Evolutionary conservation across 2,329 filamentous ascomycete genomes (phyloP), one percentile per base, ranked within the genome.

Genomic region (Fusarium sterilihyphosum): DNA sequence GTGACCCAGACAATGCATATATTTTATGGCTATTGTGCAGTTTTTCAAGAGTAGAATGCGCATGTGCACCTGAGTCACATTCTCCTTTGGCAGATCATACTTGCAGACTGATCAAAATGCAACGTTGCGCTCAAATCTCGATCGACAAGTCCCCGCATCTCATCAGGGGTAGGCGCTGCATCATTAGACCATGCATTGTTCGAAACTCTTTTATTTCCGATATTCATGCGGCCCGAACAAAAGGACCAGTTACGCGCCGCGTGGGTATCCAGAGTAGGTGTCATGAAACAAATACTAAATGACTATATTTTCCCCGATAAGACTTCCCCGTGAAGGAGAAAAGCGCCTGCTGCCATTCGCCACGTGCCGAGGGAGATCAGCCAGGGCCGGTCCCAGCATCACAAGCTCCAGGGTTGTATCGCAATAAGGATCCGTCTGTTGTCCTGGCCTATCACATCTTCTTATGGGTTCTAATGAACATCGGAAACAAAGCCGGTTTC

Each of bases 81-180:
- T 37, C 12, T 26, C 18, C 3, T 26, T 22, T 53, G 0, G 50
- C 18, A 26, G 33, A 53, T 53, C 50, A 53, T 13, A 8, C 22
- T 37, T 22, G 13, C 33, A 37, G 4, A 20, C n/a, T n/a, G 53
- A 31, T 9, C 4, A 38, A 40, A 35, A 62, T 62, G 60, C 50
- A 62, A 62, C 50, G 60, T 62, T 62, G 40, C 60, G 24, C 40
- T 33, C 46, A 29, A 49, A 49, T 49, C 46, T 62, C 50, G 20
- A 38, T 62, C 50, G 50, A 62, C 50, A 57, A 62, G 50, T 62
- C 31, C 54, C 54, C 37, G 18, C 43, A 61, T 61, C 29, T 35
- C 10, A 6, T 31, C 35, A 65, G 54, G 43, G 49, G 38, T n/a
- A 64, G 35, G 37, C 17, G 10, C 13, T 60, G 2, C 29, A 10